Evolutionary conservation across 768 basidiomycete genomes (phyloP), one percentile per base, ranked within the genome.

Genomic region (Mycena galericulata): DNA sequence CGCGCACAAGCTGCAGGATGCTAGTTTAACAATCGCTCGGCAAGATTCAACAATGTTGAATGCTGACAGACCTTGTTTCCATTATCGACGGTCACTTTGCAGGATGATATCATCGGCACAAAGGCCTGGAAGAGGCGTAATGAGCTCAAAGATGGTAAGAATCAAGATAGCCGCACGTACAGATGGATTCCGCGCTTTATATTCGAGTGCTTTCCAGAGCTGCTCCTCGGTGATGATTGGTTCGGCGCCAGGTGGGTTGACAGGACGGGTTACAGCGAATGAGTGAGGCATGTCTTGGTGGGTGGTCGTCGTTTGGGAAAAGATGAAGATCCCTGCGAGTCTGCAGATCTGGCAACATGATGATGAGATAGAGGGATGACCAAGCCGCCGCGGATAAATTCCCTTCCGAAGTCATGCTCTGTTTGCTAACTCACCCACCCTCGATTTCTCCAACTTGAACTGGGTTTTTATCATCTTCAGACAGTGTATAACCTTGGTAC

Each of bases 151-250:
- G 22, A 24, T 18, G 30, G 4, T 14, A 30, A 5, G 32, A 18
- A 34, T 27, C 30, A 15, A 4, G 15, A 36, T 4, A 18, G 32
- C 9, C 36, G 1, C 11, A 30, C 61, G 24, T 11, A 67, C 69
- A 11, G 22, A 22, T 0, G 69, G 69, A 29, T 70, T 63, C 15
- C 61, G 64, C 41, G 61, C 65, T 54, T 67, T 70, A 22, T 54
- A 58, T 41, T 70, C 65, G 26, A 70, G 65, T 2, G 18, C 69
- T 38, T 70, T 70, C 69, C 69, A 70, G 17, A 70, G 50, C 34
- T 70, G 69, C 26, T 62, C 69, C 50, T 70, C 69, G 11, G 69
- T 70, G 24, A 70, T 45, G 36, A 60, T 50, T 6, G 69, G 69
- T 34, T 67, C 61, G 3, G 20, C 65, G 10, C 69, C 69, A 20